These are phyloP conservation scores for Luffa acutangula DNA, from an alignment of 306 rosid species.

Conservation along the genomic window DNA sequence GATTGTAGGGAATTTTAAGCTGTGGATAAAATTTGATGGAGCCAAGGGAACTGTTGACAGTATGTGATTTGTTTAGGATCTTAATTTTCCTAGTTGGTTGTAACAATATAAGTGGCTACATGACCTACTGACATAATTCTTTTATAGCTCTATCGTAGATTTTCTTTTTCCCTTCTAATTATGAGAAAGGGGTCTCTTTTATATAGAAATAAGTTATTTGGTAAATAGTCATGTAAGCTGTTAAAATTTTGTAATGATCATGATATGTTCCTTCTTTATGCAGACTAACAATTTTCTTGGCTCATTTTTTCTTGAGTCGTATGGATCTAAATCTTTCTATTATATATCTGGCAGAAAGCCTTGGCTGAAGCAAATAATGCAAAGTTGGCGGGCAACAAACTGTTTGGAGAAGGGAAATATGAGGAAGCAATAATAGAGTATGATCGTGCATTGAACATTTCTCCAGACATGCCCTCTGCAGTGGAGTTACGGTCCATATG, in stretches of 20 bases:
- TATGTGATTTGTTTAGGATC: not conserved
- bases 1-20: not conserved
- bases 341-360: constrained; percentile 38
- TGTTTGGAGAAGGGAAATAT: constrained; percentile 50
- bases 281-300: not conserved
- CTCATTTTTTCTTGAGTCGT: not conserved
- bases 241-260: not conserved
- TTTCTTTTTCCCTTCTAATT: too few species aligned
- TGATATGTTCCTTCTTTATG: not conserved
- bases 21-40: not conserved
- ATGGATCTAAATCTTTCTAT: not conserved
- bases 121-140: not conserved
- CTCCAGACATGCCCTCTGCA: constrained; percentile 58
- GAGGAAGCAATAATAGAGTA: constrained; percentile 67
- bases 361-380: constrained; percentile 63
- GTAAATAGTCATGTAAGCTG: not conserved
- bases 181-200: not conserved
- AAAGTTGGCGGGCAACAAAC: constrained; percentile 64
- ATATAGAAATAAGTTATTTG: not conserved
- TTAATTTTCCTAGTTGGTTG: not conserved
- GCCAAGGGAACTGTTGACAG: not conserved
- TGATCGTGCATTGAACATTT: constrained; percentile 53
- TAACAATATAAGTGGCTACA: not conserved
- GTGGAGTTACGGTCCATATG: constrained; percentile 68
- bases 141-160: not conserved